Conservation (phyloP, 2,329 filamentous ascomycete species). For the Lomentospora prolificans region DNA sequence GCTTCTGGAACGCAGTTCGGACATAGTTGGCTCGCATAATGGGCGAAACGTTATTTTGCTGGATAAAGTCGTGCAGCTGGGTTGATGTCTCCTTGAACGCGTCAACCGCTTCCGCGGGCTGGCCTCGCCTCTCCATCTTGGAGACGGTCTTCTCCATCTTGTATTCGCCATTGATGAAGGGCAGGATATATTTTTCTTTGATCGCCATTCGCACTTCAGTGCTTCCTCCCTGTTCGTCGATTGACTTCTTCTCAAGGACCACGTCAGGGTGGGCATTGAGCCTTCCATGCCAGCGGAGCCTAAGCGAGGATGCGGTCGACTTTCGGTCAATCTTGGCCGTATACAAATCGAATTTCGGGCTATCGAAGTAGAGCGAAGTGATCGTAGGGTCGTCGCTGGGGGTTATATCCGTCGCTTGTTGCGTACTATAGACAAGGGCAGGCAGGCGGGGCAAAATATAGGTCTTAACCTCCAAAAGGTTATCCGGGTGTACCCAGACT, state of each 20-base stretch:
- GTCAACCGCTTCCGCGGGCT: slow-evolving; percentile 55
- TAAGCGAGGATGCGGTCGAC: slow-evolving; percentile 68
- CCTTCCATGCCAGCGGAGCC: slow-evolving; percentile 86
- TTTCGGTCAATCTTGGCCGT: slow-evolving; percentile 70
- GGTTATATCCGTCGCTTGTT: slow-evolving; percentile 73
- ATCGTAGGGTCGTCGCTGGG: slow-evolving; percentile 77
- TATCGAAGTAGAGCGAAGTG: slow-evolving; percentile 95
- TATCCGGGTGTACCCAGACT: slow-evolving; percentile 95
- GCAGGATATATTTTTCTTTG: slow-evolving; percentile 88
- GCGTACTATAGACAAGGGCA: slow-evolving; percentile 85
- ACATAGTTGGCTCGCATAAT: slow-evolving; percentile 87
- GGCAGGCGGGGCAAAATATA: slow-evolving; percentile 85
- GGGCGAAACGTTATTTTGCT: slow-evolving; percentile 67
- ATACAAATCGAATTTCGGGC: slow-evolving; percentile 75
- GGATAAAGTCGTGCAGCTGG: slow-evolving; percentile 72
- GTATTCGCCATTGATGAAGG: slow-evolving; percentile 79
- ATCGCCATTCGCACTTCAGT: slow-evolving; percentile 73
- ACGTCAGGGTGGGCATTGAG: slow-evolving; percentile 71
- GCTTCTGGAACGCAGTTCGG: slow-evolving; percentile 93
- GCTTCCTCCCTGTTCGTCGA: slow-evolving; percentile 65
- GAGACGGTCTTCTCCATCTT: slow-evolving; percentile 82
- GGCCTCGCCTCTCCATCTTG: slow-evolving; percentile 74
- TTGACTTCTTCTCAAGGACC: slow-evolving; percentile 79
- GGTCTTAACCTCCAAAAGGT: slow-evolving; percentile 94
- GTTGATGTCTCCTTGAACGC: slow-evolving; percentile 62